A percentile compares a stretch with the other conserved stretches of the same genome.
Evolutionary conservation across 108 stramenopile genomes (phyloP).

Genomic region (Pseudonitzschia delicatissima): DNA sequence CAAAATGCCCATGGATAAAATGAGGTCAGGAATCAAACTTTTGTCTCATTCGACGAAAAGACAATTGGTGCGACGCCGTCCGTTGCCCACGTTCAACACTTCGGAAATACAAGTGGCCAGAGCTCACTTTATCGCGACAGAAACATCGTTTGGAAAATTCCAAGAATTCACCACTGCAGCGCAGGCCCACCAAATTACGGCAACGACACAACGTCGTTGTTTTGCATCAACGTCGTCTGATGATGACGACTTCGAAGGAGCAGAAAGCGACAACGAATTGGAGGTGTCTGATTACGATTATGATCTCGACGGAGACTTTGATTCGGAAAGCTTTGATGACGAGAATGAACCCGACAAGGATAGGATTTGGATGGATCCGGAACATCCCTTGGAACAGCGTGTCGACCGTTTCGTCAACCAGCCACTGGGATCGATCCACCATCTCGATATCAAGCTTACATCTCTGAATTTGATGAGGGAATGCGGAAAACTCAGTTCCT

Average conservation of each 20-base stretch:
- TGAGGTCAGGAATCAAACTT: too few relatives aligned
- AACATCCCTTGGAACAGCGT: constrained; percentile 24
- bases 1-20: too few relatives aligned
- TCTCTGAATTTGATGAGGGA: constrained; percentile 32
- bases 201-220: background rate
- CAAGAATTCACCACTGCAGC: too few relatives aligned
- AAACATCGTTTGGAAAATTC: background rate
- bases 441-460: constrained; percentile 25
- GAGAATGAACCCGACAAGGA: background rate
- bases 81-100: too few relatives aligned
- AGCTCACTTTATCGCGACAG: too few relatives aligned
- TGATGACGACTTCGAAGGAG: background rate
- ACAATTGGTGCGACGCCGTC: too few relatives aligned
- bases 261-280: background rate
- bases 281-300: constrained; percentile 9
- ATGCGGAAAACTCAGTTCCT: constrained; percentile 34
- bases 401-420: constrained; percentile 27
- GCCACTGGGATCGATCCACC: constrained; percentile 36
- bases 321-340: constrained; percentile 5
- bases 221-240: background rate
- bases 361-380: constrained; percentile 29
- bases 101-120: too few relatives aligned
- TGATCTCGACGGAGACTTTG: constrained; percentile 20
- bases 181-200: too few relatives aligned
- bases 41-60: too few relatives aligned